phyloP scores from a whole-genome alignment of 2,329 filamentous ascomycete genomes.

The Curvularia hawaiiensis region DNA sequence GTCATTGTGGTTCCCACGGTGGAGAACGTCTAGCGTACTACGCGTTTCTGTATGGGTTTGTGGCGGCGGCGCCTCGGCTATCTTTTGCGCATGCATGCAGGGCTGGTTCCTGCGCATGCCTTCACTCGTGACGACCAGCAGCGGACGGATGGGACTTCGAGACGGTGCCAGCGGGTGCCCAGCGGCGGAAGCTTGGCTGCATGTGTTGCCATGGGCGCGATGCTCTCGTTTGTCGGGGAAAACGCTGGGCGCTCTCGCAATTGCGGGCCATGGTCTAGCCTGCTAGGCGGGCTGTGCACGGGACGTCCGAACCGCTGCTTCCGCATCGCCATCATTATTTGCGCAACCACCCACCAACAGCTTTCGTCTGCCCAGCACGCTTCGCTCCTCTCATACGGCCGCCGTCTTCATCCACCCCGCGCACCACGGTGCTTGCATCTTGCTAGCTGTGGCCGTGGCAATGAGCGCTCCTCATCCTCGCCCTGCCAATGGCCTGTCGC shows the following conservation, averaged over 20 bases:
- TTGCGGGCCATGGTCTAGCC: constrained; percentile 1
- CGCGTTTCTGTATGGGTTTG: background rate
- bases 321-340: constrained; percentile 16
- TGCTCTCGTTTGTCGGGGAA: background rate
- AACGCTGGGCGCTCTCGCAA: background rate
- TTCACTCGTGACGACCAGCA: background rate
- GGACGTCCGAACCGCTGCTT: constrained; percentile 11
- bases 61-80: background rate
- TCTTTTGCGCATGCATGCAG: background rate
- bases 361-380: constrained; percentile 6
- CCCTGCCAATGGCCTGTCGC: constrained; percentile 38
- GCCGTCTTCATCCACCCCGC: constrained; percentile 17
- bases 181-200: background rate
- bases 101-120: background rate
- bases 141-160: background rate
- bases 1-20: constrained; percentile 10
- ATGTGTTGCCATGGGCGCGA: background rate
- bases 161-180: background rate
- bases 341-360: constrained; percentile 10
- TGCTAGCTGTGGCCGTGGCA: constrained; percentile 33
- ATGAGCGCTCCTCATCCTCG: constrained; percentile 34
- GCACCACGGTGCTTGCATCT: constrained; percentile 21
- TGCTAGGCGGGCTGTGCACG: background rate
- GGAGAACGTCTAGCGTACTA: constrained; percentile 10
- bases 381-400: constrained; percentile 8